phyloP scores from a whole-genome alignment of 257 asterid species.

The Orobanche coerulescens region DNA sequence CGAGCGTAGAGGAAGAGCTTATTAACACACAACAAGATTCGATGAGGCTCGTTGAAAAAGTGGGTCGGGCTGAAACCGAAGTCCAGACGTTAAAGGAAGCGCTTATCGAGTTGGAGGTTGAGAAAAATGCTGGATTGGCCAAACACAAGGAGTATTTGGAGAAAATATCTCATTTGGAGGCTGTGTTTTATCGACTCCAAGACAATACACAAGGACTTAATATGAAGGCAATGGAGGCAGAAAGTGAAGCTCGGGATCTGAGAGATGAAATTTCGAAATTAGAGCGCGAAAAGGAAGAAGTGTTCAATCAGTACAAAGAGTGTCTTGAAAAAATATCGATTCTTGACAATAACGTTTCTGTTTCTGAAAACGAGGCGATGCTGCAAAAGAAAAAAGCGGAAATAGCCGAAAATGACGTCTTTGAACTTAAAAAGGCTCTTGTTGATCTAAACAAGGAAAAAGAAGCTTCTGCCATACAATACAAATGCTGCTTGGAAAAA shows the following conservation, averaged over 20 bases:
- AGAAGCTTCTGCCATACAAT: constrained; percentile 50
- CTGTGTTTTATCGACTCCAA: constrained; percentile 34
- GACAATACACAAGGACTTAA: constrained; percentile 33
- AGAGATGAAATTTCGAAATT: constrained; percentile 49
- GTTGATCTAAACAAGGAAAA: constrained; percentile 52
- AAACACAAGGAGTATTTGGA: constrained; percentile 49
- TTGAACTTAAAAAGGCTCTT: constrained; percentile 43
- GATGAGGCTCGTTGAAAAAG: constrained; percentile 41
- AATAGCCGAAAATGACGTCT: constrained; percentile 59
- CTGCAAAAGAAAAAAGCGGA: constrained; percentile 53
- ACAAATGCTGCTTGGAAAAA: constrained; percentile 66
- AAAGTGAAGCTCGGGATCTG: constrained; percentile 42
- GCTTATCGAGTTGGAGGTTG: constrained; percentile 49
- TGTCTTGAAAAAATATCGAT: constrained; percentile 47
- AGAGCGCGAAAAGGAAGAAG: constrained; percentile 50
- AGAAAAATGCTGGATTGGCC: constrained; percentile 41
- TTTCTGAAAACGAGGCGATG: constrained; percentile 40
- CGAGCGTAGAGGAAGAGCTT: constrained; percentile 48
- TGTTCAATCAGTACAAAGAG: constrained; percentile 31
- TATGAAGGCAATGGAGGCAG: constrained; percentile 39
- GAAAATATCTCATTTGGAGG: constrained; percentile 49
- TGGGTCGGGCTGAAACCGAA: constrained; percentile 57
- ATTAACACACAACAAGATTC: constrained; percentile 44
- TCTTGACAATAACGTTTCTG: constrained; percentile 46
- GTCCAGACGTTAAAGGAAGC: constrained; percentile 61